phyloP scores from a whole-genome alignment of 306 rosid species.

The Fagus sylvatica region DNA sequence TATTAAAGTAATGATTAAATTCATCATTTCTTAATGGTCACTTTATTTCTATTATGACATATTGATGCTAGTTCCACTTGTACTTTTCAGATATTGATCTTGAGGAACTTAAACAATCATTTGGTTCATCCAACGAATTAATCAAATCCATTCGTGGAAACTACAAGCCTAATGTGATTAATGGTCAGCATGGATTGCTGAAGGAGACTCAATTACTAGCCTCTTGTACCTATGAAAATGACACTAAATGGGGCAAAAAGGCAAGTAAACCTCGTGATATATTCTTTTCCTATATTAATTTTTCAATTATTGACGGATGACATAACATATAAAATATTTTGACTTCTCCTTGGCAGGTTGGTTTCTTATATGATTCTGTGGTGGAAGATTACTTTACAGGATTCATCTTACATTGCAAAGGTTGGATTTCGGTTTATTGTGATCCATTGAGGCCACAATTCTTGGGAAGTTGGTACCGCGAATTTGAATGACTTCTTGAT shows the following conservation, averaged over 20 bases:
- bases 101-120: slow-evolving; percentile 31
- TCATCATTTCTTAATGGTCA: neutral
- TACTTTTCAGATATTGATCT: slow-evolving; percentile 38
- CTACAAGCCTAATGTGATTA: slow-evolving; percentile 14
- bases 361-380: slow-evolving; percentile 55
- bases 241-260: slow-evolving; percentile 69
- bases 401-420: slow-evolving; percentile 52
- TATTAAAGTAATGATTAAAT: neutral
- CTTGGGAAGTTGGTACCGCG: slow-evolving; percentile 52
- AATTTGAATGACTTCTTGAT: slow-evolving; percentile 56
- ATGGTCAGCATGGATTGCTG: slow-evolving; percentile 12
- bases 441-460: slow-evolving; percentile 63
- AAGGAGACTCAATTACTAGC: slow-evolving; percentile 47
- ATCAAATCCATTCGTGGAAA: slow-evolving; percentile 42
- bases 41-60: neutral
- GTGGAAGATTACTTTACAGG: slow-evolving; percentile 65
- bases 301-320: neutral
- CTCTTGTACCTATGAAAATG: slow-evolving; percentile 51
- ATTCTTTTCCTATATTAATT: neutral
- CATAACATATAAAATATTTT: neutral
- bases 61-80: slow-evolving; percentile 1
- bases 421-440: slow-evolving; percentile 66
- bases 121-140: slow-evolving; percentile 61
- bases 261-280: slow-evolving; percentile 20
- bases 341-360: slow-evolving; percentile 42